These are phyloP conservation scores for Cutaneotrichosporon sp. DNA, from an alignment of 1,284 basidiomycete genomes.

Conservation along the genomic window DNA sequence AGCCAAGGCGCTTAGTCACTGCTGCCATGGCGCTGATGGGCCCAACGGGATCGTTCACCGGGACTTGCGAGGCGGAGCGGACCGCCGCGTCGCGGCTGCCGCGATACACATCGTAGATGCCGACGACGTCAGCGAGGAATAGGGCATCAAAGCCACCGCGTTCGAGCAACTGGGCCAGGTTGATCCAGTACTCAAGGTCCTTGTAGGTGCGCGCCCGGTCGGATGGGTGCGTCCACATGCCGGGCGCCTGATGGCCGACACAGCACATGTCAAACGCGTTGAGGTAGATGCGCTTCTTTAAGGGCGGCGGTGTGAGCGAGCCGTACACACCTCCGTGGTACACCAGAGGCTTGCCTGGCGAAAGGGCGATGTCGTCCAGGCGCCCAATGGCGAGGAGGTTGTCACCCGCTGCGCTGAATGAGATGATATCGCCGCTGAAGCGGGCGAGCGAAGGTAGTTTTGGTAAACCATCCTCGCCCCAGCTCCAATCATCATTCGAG, in stretches of 20 bases:
- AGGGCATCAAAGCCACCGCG: constrained; percentile 18
- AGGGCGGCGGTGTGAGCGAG: not conserved
- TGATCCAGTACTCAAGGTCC: constrained; percentile 25
- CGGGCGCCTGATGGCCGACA: constrained; percentile 23
- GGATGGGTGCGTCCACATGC: constrained; percentile 19
- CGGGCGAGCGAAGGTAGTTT: constrained; percentile 16
- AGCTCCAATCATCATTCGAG: constrained; percentile 14
- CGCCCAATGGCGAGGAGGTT: constrained; percentile 21
- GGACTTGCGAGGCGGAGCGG: constrained; percentile 19
- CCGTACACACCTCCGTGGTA: constrained; percentile 22
- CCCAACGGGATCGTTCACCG: constrained; percentile 21
- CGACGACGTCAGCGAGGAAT: constrained; percentile 24
- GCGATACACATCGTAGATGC: constrained; percentile 25
- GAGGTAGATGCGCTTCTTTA: constrained; percentile 19
- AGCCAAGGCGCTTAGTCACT: constrained; percentile 21
- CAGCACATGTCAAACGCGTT: constrained; percentile 26
- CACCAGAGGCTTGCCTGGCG: constrained; percentile 18
- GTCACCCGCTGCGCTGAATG: constrained; percentile 20
- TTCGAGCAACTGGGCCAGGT: constrained; percentile 20
- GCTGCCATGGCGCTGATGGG: constrained; percentile 25
- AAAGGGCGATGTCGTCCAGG: constrained; percentile 8
- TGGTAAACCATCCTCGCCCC: constrained; percentile 20
- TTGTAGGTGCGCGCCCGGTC: constrained; percentile 24
- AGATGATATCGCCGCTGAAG: constrained; percentile 17
- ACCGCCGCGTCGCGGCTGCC: constrained; percentile 21